phyloP scores from a whole-genome alignment of 1,284 basidiomycete genomes.

The Mycena citricolor region DNA sequence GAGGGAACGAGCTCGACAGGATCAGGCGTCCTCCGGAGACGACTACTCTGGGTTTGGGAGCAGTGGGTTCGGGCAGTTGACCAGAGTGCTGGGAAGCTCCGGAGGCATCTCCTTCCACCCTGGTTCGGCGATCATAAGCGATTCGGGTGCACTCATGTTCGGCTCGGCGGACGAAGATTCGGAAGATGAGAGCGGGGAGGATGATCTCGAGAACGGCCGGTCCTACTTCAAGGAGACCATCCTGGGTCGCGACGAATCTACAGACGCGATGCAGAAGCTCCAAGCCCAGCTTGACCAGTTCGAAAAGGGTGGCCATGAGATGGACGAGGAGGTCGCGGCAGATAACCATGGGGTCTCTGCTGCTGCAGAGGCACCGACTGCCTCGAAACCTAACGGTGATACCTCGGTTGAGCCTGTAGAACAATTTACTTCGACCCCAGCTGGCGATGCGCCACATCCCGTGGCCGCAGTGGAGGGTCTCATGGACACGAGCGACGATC shows the following conservation, averaged over 20 bases:
- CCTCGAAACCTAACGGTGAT: slow-evolving; percentile 42
- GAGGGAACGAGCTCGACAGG: slow-evolving; percentile 52
- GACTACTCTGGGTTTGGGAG: slow-evolving; percentile 27
- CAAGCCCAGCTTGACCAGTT: slow-evolving; percentile 63
- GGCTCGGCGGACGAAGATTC: slow-evolving; percentile 54
- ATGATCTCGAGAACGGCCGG: slow-evolving; percentile 38
- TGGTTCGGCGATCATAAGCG: slow-evolving; percentile 47
- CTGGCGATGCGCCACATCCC: slow-evolving; percentile 58
- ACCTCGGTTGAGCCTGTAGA: slow-evolving; percentile 37
- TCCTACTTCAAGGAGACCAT: slow-evolving; percentile 45
- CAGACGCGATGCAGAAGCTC: slow-evolving; percentile 54
- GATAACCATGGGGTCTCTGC: slow-evolving; percentile 22
- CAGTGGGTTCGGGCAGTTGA: slow-evolving; percentile 39
- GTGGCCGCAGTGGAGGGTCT: slow-evolving; percentile 70
- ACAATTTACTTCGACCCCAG: slow-evolving; percentile 55
- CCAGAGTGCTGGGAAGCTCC: slow-evolving; percentile 46
- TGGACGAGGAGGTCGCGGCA: slow-evolving; percentile 26
- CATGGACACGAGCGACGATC: slow-evolving; percentile 70
- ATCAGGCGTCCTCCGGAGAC: slow-evolving; percentile 31
- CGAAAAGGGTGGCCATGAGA: slow-evolving; percentile 43
- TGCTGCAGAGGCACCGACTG: slow-evolving; percentile 13
- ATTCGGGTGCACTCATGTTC: slow-evolving; percentile 56
- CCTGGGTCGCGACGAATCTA: slow-evolving; percentile 40
- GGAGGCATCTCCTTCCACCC: slow-evolving; percentile 61
- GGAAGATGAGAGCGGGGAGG: slow-evolving; percentile 53